Evolutionary conservation across 2,329 filamentous ascomycete genomes (phyloP), one percentile per base, ranked within the genome.

Genomic region (Tolypocladium endophyticum): DNA sequence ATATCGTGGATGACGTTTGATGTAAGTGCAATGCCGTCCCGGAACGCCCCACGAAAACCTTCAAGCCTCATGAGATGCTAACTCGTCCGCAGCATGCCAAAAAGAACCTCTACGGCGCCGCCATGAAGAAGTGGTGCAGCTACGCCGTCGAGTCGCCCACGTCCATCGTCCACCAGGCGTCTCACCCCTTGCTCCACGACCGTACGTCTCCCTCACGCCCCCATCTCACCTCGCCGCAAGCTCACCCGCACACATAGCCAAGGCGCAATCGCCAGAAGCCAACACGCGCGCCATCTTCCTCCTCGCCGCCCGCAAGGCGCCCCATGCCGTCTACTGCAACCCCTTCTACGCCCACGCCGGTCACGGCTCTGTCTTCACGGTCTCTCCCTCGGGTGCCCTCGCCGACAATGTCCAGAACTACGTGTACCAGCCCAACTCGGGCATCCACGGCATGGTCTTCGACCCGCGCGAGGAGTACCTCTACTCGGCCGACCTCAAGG

Each of bases 1-100:
- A 94, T 96, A 65, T 95, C 90, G 61, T 96, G 91, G 91, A 93
- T 96, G 88, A 87, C 90, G 20, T 93, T 95, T 69, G 88, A 90
- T 72, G 89, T 91, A 78, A 76, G 87, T 69, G 18, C 14, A n/a
- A 5, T 11, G 11, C 23, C 45, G 8, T 28, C 23, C 1, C 25
- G 3, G 11, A 6, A 20, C 36, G 6, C 12, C 38, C 12, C 38
- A 18, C 25, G 12, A 30, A 20, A 11, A 20, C 1, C 2, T 8
- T 14, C 6, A 14, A 50, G 25, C 11, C 7, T 50, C 30, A 2
- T 4, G n/a, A 57, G 25, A 35, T 53, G 50, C 50, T 20, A 35
- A 53, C 50, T 4, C 6, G 2, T 53, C 28, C 4, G 58, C 69
- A 93, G 87, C 90, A 95, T 74, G 78, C 82, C 62, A 89, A 87